These are phyloP conservation scores for Diaporthe helianthi DNA, from an alignment of 2,329 filamentous ascomycete genomes.

Conservation along the genomic window DNA sequence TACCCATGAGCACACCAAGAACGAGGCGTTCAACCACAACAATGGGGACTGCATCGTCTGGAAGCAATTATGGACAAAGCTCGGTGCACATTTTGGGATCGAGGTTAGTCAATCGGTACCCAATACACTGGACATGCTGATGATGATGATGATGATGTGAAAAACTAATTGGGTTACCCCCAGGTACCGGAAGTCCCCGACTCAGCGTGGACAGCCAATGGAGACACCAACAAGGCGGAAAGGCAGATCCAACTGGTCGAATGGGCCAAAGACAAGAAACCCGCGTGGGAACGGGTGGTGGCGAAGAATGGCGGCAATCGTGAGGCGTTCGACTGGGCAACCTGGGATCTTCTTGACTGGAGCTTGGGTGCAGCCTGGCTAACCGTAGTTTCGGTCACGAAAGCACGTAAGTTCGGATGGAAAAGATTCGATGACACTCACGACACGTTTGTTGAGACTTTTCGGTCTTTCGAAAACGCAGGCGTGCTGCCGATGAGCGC, in stretches of 20 bases:
- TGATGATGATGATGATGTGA: background rate
- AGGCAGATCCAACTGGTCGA: conserved; percentile 33
- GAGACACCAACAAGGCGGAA: conserved; percentile 19
- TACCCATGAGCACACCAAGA: conserved; percentile 36
- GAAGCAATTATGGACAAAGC: conserved; percentile 39
- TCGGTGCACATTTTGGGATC: conserved; percentile 39
- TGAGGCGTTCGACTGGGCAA: conserved; percentile 35
- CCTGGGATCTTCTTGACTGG: conserved; percentile 36
- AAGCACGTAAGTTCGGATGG: conserved; percentile 35
- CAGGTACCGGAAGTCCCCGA: conserved; percentile 27
- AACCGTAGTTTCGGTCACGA: conserved; percentile 28
- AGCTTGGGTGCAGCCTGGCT: conserved; percentile 31
- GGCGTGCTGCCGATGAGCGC: conserved; percentile 27
- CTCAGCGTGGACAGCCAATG: conserved; percentile 26
- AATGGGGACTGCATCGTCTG: conserved; percentile 43
- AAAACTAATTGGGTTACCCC: background rate
- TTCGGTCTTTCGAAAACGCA: conserved; percentile 34
- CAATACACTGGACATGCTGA: too few species aligned
- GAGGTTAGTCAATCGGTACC: conserved; percentile 34
- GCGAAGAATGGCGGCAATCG: conserved; percentile 33
- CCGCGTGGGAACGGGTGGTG: conserved; percentile 31
- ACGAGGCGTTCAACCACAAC: conserved; percentile 41
- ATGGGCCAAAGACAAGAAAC: conserved; percentile 33
- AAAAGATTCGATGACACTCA: conserved; percentile 31
- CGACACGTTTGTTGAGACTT: conserved; percentile 32